A percentile compares a stretch with the other conserved stretches of the same genome.
Evolutionary conservation across 106 monocot species (phyloP).

Genomic region (Cymbidium sinense): DNA sequence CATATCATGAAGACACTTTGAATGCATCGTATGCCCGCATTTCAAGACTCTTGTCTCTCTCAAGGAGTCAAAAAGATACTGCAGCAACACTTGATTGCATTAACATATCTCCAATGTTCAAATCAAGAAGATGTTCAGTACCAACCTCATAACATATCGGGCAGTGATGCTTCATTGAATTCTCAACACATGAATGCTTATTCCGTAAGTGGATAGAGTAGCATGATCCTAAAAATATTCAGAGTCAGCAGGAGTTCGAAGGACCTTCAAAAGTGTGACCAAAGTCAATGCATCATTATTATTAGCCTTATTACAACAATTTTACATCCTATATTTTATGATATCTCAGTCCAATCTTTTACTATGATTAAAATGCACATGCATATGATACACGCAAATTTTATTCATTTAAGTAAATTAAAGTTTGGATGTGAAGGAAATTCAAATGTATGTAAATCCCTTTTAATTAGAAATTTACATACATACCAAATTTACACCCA

Average conservation of each 20-base stretch:
- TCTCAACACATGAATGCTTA: conserved; percentile 82
- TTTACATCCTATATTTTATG: too few species aligned
- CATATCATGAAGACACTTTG: conserved; percentile 56
- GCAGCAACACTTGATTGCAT: conserved; percentile 17
- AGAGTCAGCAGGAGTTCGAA: background rate
- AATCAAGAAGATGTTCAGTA: conserved; percentile 3
- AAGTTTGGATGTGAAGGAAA: too few species aligned
- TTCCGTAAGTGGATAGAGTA: conserved; percentile 45
- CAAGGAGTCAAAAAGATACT: conserved; percentile 89
- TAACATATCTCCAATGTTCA: conserved; percentile 1
- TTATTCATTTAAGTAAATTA: too few species aligned
- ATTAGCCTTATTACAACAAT: too few species aligned
- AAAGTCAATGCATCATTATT: background rate
- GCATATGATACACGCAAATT: too few species aligned
- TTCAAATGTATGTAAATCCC: too few species aligned
- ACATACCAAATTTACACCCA: too few species aligned
- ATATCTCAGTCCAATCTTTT: too few species aligned
- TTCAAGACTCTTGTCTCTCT: conserved; percentile 53
- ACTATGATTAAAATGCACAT: too few species aligned
- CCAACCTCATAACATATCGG: conserved; percentile 84
- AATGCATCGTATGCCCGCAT: conserved; percentile 78
- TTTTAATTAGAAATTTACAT: too few species aligned
- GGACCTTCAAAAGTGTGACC: background rate
- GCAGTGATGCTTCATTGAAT: conserved; percentile 84
- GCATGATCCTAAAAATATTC: conserved; percentile 58